Evolutionary conservation across 345 rosid species (phyloP).

Genomic region (Dimocarpus longan): DNA sequence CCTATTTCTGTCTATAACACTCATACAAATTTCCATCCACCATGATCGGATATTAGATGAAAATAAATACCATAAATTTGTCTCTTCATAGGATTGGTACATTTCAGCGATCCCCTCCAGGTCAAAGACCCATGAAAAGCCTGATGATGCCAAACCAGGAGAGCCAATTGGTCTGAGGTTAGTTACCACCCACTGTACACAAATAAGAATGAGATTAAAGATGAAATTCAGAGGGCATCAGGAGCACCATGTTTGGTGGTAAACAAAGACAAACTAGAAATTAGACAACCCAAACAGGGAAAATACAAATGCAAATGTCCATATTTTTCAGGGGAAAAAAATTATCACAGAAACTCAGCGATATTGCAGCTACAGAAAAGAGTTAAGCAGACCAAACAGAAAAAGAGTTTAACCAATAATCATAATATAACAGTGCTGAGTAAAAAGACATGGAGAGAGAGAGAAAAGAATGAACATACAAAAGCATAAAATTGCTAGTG

Average conservation of each 20-base stretch:
- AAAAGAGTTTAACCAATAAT: not conserved
- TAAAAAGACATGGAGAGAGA: not conserved
- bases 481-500: not conserved
- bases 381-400: not conserved
- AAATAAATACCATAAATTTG: slow-evolving; percentile 74
- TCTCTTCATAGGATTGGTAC: slow-evolving; percentile 85
- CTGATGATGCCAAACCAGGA: slow-evolving; percentile 46
- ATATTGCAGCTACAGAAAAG: not conserved
- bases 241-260: not conserved
- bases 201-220: slow-evolving; percentile 19
- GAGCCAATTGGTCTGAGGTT: slow-evolving; percentile 57
- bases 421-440: not conserved
- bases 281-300: slow-evolving; percentile 1
- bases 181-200: slow-evolving; percentile 85
- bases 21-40: not conserved
- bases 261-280: not conserved
- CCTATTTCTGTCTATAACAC: not conserved
- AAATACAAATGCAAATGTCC: not conserved
- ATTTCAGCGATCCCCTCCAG: slow-evolving; percentile 77
- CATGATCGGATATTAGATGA: slow-evolving; percentile 1
- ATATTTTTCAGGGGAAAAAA: too few species aligned
- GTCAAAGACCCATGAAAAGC: slow-evolving; percentile 86
- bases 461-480: not conserved
- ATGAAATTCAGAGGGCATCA: not conserved
- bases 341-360: not conserved